These are phyloP conservation scores for Sporisorium iseilematis-ciliati DNA, from an alignment of 1,284 basidiomycete species.

Conservation along the genomic window DNA sequence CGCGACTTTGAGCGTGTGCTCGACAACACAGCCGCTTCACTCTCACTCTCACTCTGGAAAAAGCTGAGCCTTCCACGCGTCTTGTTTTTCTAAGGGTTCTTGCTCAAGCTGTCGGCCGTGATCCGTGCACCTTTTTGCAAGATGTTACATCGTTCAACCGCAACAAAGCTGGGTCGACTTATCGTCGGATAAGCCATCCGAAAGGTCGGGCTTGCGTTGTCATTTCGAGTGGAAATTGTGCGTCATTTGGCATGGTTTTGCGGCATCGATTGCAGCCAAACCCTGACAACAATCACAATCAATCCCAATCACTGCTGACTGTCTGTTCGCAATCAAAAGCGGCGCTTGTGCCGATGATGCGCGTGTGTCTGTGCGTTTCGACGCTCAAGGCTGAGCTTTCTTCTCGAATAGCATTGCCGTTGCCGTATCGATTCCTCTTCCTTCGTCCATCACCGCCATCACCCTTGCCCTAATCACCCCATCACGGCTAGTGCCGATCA, in stretches of 20 bases:
- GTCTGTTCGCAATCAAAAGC: not conserved
- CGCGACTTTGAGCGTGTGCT: not conserved
- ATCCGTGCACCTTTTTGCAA: not conserved
- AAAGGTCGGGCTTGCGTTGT: not conserved
- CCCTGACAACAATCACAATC: no score
- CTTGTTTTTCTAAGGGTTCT: not conserved
- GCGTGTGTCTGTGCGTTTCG: not conserved
- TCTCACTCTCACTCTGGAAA: not conserved
- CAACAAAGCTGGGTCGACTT: not conserved
- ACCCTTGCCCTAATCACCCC: not conserved
- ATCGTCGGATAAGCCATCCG: no score
- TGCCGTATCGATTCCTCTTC: not conserved
- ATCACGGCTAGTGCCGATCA: not conserved
- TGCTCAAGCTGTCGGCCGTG: not conserved
- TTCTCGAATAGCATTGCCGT: no score
- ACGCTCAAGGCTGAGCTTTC: not conserved
- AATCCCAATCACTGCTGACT: constrained; percentile 2
- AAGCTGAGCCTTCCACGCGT: constrained; percentile 8
- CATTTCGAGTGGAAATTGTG: not conserved
- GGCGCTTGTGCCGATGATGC: constrained; percentile 5
- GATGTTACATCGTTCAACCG: no score
- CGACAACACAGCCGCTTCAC: not conserved
- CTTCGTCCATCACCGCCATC: not conserved
- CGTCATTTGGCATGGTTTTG: not conserved
- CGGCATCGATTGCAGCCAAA: not conserved